Base-by-base conservation (phyloP, 495 filamentous ascomycete genomes). In the Tuber brumale region DNA sequence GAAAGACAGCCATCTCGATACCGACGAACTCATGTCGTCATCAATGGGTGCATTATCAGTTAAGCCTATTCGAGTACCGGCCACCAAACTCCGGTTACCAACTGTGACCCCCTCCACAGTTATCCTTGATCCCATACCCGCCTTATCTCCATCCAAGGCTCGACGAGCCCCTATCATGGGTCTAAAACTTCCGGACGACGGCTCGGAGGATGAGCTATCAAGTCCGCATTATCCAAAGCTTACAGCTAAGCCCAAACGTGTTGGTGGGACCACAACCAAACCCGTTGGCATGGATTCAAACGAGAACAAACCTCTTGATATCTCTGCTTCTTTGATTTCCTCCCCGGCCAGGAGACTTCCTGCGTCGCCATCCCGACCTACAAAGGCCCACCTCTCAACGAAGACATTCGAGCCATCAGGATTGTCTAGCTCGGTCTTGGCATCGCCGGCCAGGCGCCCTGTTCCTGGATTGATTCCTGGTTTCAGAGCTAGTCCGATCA, bases 21-120 rank as follows among this genome's bases (percentile, higher is more conserved):
- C 80, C 5, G 81, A 82, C 37, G 81, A 82, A 31, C 76, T 82
- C 35, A 80, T 82, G 77, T 82, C 81, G 5, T 74, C 76, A 57
- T 82, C 81, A 31, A 82, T 82, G 80, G 77, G 80, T 23, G 80
- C 81, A 14, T 70, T 82, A 45, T 82, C 81, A 9, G 81, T 82
- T 23, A 82, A 82, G 70, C 81, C 81, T 23, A 71, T 75, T 37
- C 76, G 81, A 12, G 44, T 82, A 14, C 76, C 80, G 21, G 69
- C 72, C 35, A 77, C 81, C 43, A 82, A 79, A 57, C 45, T 79
- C 3, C 76, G 75, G 46, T 80, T 74, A 46, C 80, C 81, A 7
- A 75, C 81, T 14, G 57, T 66, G 27, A 66, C 70, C 21, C 70
- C 71, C 48, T 79, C n/a, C 39, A 75, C 72, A 70, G 43, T 51